phyloP scores from a whole-genome alignment of 83 land plant genomes.

The Thuja plicata region DNA sequence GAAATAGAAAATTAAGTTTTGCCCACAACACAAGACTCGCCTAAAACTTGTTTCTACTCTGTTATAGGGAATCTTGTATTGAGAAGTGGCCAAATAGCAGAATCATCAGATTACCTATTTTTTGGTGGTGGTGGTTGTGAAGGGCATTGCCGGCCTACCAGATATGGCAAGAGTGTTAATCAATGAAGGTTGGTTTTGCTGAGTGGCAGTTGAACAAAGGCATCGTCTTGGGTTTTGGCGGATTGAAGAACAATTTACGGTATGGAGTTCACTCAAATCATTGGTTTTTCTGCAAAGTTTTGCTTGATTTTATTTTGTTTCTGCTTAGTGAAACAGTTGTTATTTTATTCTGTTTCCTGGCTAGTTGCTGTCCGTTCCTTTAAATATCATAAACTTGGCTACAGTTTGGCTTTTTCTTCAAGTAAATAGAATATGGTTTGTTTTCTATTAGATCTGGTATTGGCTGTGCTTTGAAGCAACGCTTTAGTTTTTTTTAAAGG shows the following conservation, averaged over 20 bases:
- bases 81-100: too few species aligned
- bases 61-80: background rate
- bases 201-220: background rate
- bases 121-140: background rate
- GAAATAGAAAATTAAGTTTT: background rate
- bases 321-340: background rate
- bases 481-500: background rate
- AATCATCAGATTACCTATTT: too few species aligned
- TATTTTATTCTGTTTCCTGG: background rate
- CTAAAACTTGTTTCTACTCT: background rate
- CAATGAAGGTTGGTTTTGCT: too few species aligned
- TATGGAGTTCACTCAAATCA: background rate
- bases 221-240: background rate
- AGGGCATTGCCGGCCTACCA: background rate
- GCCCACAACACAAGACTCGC: background rate
- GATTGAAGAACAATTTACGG: background rate
- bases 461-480: background rate
- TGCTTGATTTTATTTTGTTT: background rate
- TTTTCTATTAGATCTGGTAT: constrained; percentile 12
- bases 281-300: background rate
- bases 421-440: background rate
- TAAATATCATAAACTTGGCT: background rate
- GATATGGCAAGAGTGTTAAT: background rate
- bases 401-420: background rate
- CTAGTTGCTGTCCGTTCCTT: background rate